A percentile compares a stretch with the other conserved stretches of the same genome.
Conservation (phyloP, 306 rosid species). For the Cicer yamashitae region DNA sequence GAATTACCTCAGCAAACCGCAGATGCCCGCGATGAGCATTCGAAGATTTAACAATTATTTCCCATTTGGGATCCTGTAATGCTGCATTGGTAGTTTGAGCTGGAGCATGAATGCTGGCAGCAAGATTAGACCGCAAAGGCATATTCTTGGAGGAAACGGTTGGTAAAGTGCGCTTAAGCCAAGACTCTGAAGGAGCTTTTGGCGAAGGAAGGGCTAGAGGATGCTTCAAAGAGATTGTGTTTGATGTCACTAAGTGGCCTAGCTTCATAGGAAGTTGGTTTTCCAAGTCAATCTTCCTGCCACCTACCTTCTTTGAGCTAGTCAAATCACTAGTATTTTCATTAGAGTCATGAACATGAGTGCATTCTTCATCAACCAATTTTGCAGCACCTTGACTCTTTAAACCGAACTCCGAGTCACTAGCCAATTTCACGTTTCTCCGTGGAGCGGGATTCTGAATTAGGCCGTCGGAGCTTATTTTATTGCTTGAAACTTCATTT, state of each 20-base stretch:
- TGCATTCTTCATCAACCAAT: slow-evolving; percentile 36
- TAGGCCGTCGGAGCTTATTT: slow-evolving; percentile 27
- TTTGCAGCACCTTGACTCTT: slow-evolving; percentile 42
- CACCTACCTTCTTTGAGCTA: slow-evolving; percentile 43
- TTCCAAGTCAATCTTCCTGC: slow-evolving; percentile 44
- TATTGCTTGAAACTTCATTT: slow-evolving; percentile 41
- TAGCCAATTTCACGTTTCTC: slow-evolving; percentile 42
- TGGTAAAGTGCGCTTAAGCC: slow-evolving; percentile 84
- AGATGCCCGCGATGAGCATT: slow-evolving; percentile 52
- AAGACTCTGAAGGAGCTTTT: slow-evolving; percentile 92
- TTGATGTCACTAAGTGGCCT: slow-evolving; percentile 39
- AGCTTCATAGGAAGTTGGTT: slow-evolving; percentile 41
- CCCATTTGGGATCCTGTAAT: slow-evolving; percentile 65
- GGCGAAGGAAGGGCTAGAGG: slow-evolving; percentile 77
- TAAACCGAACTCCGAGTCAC: slow-evolving; percentile 39
- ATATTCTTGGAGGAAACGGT: slow-evolving; percentile 61
- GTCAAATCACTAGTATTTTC: slow-evolving; percentile 42
- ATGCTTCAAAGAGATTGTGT: slow-evolving; percentile 37
- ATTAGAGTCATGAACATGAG: slow-evolving; percentile 25
- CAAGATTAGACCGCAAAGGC: slow-evolving; percentile 51
- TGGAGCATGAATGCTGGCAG: slow-evolving; percentile 38
- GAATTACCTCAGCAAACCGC: slow-evolving; percentile 69
- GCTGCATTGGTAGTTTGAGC: slow-evolving; percentile 42
- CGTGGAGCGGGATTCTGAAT: slow-evolving; percentile 35
- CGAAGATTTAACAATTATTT: slow-evolving; percentile 62